Evolutionary conservation across 2,329 filamentous ascomycete genomes (phyloP).

Genomic region (Elsinoe batatas): DNA sequence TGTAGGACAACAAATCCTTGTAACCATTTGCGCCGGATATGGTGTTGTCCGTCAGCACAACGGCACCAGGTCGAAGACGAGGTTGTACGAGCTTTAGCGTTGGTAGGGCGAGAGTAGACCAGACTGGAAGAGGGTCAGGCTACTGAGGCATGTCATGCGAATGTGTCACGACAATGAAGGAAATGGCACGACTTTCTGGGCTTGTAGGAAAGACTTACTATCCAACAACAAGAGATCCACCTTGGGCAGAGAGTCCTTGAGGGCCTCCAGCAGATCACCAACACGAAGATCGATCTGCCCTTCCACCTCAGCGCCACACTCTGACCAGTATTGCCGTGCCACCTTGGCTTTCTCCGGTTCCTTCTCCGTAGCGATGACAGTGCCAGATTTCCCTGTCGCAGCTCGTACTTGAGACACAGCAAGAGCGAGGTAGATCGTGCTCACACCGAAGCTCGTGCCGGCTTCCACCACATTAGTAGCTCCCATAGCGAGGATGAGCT

Average conservation of each 20-base stretch:
- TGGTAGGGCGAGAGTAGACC: background rate
- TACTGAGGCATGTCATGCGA: too few relatives aligned
- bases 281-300: conserved; percentile 46
- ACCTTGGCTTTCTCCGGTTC: conserved; percentile 44
- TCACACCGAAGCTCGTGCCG: conserved; percentile 52
- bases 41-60: background rate
- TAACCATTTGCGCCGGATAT: background rate
- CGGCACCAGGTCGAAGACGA: background rate
- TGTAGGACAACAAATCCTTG: background rate
- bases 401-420: conserved; percentile 43
- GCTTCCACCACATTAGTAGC: conserved; percentile 49
- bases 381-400: conserved; percentile 26
- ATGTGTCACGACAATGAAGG: too few relatives aligned
- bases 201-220: conserved; percentile 22
- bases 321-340: conserved; percentile 44
- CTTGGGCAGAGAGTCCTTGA: conserved; percentile 39
- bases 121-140: background rate
- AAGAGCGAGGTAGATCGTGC: conserved; percentile 52
- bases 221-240: conserved; percentile 52
- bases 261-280: conserved; percentile 48
- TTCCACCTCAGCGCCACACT: conserved; percentile 41
- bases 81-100: background rate
- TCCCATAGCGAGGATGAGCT: conserved; percentile 39
- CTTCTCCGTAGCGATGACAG: conserved; percentile 52
- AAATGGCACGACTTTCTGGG: too few relatives aligned